A percentile compares a stretch with the other conserved stretches of the same genome.
These are phyloP conservation scores for Castanea crenata DNA, from an alignment of 306 rosid genomes.

Conservation along the genomic window DNA sequence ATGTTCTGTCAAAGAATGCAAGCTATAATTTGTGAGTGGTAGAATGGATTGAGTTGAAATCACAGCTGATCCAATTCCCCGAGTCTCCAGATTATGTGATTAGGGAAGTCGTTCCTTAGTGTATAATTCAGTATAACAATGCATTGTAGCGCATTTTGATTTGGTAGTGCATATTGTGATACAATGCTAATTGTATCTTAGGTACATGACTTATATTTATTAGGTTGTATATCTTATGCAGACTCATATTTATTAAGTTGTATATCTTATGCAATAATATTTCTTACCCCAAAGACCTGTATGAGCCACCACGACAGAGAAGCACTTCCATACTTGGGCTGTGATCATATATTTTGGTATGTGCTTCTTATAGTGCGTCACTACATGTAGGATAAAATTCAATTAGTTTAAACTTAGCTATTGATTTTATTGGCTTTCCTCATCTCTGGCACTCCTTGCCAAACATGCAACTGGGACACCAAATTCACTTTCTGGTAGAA, in stretches of 20 bases:
- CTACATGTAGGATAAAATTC: too few relatives aligned
- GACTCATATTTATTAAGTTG: background rate
- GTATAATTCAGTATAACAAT: background rate
- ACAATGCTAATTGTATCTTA: background rate
- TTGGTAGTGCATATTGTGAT: background rate
- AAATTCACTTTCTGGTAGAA: too few relatives aligned
- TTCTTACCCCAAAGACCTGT: background rate
- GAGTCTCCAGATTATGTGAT: constrained; percentile 11
- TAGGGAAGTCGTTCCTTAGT: constrained; percentile 31
- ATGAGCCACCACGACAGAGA: too few relatives aligned
- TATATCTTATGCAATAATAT: background rate
- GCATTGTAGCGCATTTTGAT: too few relatives aligned
- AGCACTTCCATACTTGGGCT: too few relatives aligned
- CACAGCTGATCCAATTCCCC: constrained; percentile 29
- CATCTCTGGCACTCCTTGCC: too few relatives aligned
- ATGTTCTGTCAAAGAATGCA: constrained; percentile 69
- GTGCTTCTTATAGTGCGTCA: too few relatives aligned
- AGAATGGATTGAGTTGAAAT: constrained; percentile 46
- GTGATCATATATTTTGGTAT: too few relatives aligned
- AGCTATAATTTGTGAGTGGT: constrained; percentile 59
- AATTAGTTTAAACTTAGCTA: too few relatives aligned
- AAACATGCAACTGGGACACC: too few relatives aligned
- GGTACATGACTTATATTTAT: background rate
- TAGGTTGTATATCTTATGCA: background rate
- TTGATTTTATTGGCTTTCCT: too few relatives aligned